Evolutionary conservation across 2,329 filamentous ascomycete species (phyloP).

Genomic region (Decorospora gaudefroyi): DNA sequence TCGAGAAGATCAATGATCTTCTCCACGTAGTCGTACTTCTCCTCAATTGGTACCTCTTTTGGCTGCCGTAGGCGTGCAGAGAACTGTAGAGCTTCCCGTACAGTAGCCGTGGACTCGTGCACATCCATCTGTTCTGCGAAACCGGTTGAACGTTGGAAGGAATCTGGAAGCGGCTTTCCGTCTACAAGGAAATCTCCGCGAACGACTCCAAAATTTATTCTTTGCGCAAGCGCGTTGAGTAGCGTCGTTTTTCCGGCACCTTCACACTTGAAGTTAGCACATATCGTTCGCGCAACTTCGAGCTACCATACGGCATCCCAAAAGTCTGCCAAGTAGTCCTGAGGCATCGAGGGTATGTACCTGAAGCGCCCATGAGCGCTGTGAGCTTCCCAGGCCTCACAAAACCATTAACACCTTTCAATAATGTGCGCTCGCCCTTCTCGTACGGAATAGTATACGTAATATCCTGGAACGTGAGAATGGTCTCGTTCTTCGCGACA

Average conservation of each 20-base stretch:
- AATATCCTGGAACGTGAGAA: conserved; percentile 81
- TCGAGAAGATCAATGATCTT: conserved; percentile 66
- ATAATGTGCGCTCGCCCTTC: conserved; percentile 52
- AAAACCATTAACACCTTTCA: conserved; percentile 73
- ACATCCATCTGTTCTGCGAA: conserved; percentile 72
- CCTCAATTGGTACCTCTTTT: conserved; percentile 59
- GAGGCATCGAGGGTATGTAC: too few species aligned
- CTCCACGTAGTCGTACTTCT: conserved; percentile 69
- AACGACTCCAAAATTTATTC: conserved; percentile 53
- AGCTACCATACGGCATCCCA: too few species aligned
- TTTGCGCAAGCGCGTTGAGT: conserved; percentile 46
- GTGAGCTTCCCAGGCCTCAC: conserved; percentile 90
- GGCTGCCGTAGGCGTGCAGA: conserved; percentile 67
- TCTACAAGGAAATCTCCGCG: conserved; percentile 54
- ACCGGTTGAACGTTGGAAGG: conserved; percentile 77
- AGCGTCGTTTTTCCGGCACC: conserved; percentile 46
- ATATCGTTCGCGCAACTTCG: too few species aligned
- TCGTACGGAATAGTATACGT: conserved; percentile 70
- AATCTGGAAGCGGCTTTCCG: conserved; percentile 58
- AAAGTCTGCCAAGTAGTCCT: too few species aligned
- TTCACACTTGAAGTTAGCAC: too few species aligned
- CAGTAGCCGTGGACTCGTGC: conserved; percentile 65
- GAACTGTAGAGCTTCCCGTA: conserved; percentile 67
- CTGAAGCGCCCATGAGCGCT: conserved; percentile 75
- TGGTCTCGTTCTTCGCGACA: conserved; percentile 64